phyloP scores from a whole-genome alignment of 106 monocot species.

The Gastrodia elata region DNA sequence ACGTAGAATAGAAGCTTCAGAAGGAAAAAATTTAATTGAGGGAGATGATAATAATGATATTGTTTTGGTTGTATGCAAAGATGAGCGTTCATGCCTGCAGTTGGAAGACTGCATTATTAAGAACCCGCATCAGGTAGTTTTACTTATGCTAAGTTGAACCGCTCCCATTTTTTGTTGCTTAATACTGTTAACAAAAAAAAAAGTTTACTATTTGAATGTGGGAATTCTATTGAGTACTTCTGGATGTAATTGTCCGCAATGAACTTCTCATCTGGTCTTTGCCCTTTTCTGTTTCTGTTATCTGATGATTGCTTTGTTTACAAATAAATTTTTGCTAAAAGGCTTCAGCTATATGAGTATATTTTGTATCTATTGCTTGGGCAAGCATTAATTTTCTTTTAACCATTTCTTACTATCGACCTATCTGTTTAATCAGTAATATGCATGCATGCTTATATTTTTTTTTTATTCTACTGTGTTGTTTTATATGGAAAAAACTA shows the following conservation, averaged over 20 bases:
- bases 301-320: neutral
- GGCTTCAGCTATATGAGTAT: neutral
- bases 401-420: neutral
- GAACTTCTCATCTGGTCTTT: neutral
- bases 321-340: neutral
- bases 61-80: constrained; percentile 89
- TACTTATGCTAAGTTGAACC: neutral
- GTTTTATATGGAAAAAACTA: neutral
- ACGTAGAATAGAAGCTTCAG: constrained; percentile 23
- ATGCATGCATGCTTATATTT: neutral
- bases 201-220: neutral
- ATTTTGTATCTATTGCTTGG: neutral
- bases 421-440: neutral
- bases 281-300: neutral
- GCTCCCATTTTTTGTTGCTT: neutral
- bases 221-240: neutral
- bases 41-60: constrained; percentile 31
- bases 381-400: neutral
- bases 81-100: constrained; percentile 92
- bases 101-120: constrained; percentile 75
- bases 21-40: constrained; percentile 17
- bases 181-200: neutral
- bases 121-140: constrained; percentile 55
- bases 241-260: neutral
- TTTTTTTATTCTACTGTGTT: neutral